Conservation (phyloP, 768 basidiomycete species). For the Tulasnella calospora region DNA sequence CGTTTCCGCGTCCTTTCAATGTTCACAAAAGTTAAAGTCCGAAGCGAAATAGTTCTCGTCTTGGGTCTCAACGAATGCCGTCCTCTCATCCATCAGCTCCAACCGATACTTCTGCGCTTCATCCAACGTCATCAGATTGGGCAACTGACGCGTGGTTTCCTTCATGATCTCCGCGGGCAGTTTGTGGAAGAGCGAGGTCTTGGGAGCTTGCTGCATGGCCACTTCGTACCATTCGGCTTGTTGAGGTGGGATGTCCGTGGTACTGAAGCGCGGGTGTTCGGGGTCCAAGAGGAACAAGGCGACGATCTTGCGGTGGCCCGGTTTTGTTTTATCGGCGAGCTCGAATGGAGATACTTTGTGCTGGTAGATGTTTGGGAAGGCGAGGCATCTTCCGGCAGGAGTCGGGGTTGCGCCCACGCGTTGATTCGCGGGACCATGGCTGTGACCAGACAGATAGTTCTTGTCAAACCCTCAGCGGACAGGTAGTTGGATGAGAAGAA, state of each 20-base stretch:
- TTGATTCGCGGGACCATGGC: neutral
- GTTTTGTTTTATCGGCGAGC: constrained; percentile 17
- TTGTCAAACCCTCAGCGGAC: neutral
- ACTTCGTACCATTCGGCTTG: neutral
- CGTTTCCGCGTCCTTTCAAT: too few species aligned
- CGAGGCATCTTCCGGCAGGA: constrained; percentile 9
- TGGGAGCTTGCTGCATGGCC: neutral
- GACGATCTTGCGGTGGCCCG: constrained; percentile 25
- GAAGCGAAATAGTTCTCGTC: neutral
- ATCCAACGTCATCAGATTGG: neutral
- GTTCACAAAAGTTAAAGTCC: constrained; percentile 22
- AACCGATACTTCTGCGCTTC: constrained; percentile 12
- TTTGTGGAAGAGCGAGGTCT: neutral
- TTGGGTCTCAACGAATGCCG: neutral
- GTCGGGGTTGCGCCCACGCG: neutral
- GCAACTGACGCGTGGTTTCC: neutral
- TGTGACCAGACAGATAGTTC: neutral
- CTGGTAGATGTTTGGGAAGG: constrained; percentile 26
- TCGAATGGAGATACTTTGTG: constrained; percentile 22
- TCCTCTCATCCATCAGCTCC: constrained; percentile 20
- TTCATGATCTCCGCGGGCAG: neutral
- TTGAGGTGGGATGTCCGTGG: constrained; percentile 16
- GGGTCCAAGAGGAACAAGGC: constrained; percentile 18
- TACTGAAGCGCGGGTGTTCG: neutral
- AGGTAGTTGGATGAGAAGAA: too few species aligned